Evolutionary conservation across 495 filamentous ascomycete species (phyloP), one percentile per base, ranked within the genome.

Genomic region (Aspergillus asperescens): DNA sequence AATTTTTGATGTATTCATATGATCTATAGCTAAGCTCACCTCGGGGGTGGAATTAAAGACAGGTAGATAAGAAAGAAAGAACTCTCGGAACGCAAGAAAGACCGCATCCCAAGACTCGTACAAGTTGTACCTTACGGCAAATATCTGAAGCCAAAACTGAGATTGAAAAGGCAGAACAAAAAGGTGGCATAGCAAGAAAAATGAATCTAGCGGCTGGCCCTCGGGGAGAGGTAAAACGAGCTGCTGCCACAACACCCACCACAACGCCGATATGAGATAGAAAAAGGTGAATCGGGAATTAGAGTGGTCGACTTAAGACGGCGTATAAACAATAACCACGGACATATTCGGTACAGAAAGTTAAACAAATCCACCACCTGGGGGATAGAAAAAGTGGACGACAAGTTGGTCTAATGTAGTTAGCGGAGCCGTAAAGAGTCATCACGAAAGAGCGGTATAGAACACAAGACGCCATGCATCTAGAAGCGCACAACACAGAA

Each of bases 241-340:
- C 31, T 39, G 45, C 32, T 43, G 53, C 40, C 32, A 37, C 20
- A 13, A 45, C 38, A 59, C 40, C 29, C 29, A 50, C 54, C 61
- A 49, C 45, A 63, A 63, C 61, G 61, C 61, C 61, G 47, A 41
- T 32, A 56, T 42, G 45, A 57, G 29, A 41, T 13, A n/a, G 43
- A 39, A 18, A 31, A 24, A 27, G 16, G 42, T 3, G 24, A 35
- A 20, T 19, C 41, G 13, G 25, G n/a, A 57, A 54, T 48, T 28
- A 34, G 12, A 34, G 45, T 38, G 48, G 39, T 55, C 42, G 27
- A 52, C 34, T 32, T 18, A 41, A 39, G 40, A 37, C 20, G 38
- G 45, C 10, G 13, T 23, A 48, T 22, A 13, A 47, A 43, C 10
- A 46, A 46, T 32, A n/a, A 20, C 25, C 31, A 16, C 40, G 42